Evolutionary conservation across 768 basidiomycete species (phyloP).

Genomic region (Hypholoma sublateritium): DNA sequence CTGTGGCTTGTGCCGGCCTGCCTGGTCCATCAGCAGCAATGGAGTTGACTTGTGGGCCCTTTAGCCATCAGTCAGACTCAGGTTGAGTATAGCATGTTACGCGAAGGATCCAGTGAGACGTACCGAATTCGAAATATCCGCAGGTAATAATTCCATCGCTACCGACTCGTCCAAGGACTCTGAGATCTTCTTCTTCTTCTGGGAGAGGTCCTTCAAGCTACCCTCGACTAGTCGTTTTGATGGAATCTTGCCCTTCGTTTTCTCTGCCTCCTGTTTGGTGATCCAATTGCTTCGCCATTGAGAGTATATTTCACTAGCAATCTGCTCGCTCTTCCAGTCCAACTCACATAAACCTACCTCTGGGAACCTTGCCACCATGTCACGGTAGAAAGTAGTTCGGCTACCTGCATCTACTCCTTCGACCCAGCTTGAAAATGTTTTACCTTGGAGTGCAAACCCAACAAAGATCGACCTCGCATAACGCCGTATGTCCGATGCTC

Average conservation of each 20-base stretch:
- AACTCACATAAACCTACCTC: constrained; percentile 11
- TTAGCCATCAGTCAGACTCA: not conserved
- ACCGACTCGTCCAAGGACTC: too few relatives aligned
- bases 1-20: constrained; percentile 3
- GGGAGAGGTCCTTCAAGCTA: constrained; percentile 4
- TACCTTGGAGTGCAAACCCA: constrained; percentile 10
- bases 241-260: constrained; percentile 7
- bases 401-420: constrained; percentile 6
- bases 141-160: not conserved
- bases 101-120: not conserved
- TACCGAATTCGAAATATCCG: not conserved
- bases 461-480: constrained; percentile 11
- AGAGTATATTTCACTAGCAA: constrained; percentile 10
- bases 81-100: too few relatives aligned
- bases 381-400: constrained; percentile 1
- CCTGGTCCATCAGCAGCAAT: constrained; percentile 4
- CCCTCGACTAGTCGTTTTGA: constrained; percentile 8
- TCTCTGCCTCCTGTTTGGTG: not conserved
- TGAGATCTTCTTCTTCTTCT: constrained; percentile 9
- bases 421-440: constrained; percentile 6
- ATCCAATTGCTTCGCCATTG: constrained; percentile 7
- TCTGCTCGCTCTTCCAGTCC: constrained; percentile 15
- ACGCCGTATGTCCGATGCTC: constrained; percentile 4
- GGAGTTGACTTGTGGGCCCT: not conserved
- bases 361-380: constrained; percentile 11